Evolutionary conservation across 768 basidiomycete species (phyloP).

Genomic region (Mycena maculata): DNA sequence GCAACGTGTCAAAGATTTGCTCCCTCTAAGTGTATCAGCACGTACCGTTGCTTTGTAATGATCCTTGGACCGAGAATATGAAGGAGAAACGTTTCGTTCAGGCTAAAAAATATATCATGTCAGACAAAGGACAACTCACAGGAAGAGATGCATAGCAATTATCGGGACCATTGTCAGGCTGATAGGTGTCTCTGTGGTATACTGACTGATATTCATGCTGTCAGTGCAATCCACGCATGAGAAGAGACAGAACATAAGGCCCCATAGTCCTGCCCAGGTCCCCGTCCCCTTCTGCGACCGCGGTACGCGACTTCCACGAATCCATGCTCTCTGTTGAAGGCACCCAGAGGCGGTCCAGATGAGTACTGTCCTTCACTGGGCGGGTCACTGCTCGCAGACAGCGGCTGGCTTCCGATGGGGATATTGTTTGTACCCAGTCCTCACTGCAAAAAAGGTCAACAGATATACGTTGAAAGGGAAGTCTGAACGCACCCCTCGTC

Average conservation of each 20-base stretch:
- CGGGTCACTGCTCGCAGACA: background rate
- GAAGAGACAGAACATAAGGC: background rate
- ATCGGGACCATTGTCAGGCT: constrained; percentile 27
- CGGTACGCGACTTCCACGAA: no score
- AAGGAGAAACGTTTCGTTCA: constrained; percentile 27
- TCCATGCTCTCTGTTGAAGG: background rate
- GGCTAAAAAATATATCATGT: constrained; percentile 6
- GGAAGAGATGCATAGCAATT: constrained; percentile 22
- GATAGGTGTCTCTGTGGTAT: constrained; percentile 24
- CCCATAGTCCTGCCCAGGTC: no score
- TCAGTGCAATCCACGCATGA: background rate
- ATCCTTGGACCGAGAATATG: constrained; percentile 25
- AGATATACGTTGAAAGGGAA: background rate
- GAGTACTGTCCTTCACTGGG: constrained; percentile 12
- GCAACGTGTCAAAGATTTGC: background rate
- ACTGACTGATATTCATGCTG: constrained; percentile 9
- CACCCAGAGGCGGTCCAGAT: constrained; percentile 2
- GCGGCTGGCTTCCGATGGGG: no score
- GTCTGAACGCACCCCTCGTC: no score
- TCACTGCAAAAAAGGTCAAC: background rate
- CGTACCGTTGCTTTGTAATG: constrained; percentile 26
- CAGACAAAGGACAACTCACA: constrained; percentile 9
- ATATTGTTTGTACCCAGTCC: no score
- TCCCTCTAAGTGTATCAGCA: background rate
- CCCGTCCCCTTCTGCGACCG: no score